These are phyloP conservation scores for Quercus alba DNA, from an alignment of 306 rosid genomes.

Conservation along the genomic window DNA sequence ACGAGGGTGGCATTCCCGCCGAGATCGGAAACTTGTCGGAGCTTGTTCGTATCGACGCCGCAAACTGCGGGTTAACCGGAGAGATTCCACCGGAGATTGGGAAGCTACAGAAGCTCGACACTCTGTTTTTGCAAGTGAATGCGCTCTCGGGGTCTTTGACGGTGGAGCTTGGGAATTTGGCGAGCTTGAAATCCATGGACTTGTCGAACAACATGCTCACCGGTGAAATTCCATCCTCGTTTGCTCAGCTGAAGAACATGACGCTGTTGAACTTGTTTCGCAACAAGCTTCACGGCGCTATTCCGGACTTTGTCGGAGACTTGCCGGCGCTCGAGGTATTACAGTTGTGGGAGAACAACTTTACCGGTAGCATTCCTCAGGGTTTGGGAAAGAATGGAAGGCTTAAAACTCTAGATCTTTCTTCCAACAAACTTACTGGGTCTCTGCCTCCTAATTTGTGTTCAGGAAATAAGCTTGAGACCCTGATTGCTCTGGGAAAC, in stretches of 20 bases:
- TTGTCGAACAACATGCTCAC: conserved; percentile 71
- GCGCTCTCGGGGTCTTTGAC: conserved; percentile 71
- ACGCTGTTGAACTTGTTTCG: conserved; percentile 79
- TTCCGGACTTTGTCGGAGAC: conserved; percentile 79
- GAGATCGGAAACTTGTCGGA: conserved; percentile 73
- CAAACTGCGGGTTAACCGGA: conserved; percentile 71
- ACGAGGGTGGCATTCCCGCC: conserved; percentile 66
- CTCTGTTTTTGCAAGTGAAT: conserved; percentile 93
- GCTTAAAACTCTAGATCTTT: conserved; percentile 63
- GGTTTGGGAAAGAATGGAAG: conserved; percentile 78
- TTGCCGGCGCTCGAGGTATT: conserved; percentile 73
- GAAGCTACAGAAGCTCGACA: conserved; percentile 66
- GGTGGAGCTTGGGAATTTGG: conserved; percentile 63
- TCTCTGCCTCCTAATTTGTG: conserved; percentile 77
- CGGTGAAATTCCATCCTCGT: conserved; percentile 77
- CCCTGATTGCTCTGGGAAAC: conserved; percentile 69
- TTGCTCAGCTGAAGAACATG: conserved; percentile 58
- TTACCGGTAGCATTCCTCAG: conserved; percentile 78
- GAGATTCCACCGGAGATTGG: conserved; percentile 79
- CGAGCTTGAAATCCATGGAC: conserved; percentile 81
- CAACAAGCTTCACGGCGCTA: conserved; percentile 87
- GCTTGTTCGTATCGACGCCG: conserved; percentile 79
- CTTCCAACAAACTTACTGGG: conserved; percentile 87
- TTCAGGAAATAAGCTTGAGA: conserved; percentile 63
- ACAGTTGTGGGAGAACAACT: conserved; percentile 95